Evolutionary conservation across 2,329 filamentous ascomycete genomes (phyloP), one percentile per base, ranked within the genome.

Genomic region (Teratosphaeria pseudoeucalypti): DNA sequence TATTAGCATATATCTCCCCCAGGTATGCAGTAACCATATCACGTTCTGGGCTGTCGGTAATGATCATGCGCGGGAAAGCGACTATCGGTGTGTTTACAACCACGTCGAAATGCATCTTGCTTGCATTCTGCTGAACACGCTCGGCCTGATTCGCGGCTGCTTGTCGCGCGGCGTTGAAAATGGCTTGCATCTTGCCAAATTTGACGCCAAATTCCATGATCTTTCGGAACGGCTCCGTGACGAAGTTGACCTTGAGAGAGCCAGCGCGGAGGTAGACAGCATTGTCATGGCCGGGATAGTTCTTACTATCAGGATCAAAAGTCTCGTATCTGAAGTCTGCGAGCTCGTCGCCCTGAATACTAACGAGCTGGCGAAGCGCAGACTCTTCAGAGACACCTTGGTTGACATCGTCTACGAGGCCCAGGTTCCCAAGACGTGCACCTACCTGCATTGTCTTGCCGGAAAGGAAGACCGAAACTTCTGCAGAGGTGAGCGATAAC

Each of bases 181-280:
- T 88, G 26, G 94, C 92, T 74, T 99, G 94, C 94, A 99, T 99
- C 75, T 95, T 96, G 62, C 95, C 94, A 72, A 99, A 99, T 69
- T 99, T 99, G 72, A 99, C 91, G 52, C 95, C 80, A 74, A 99
- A 99, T 66, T 95, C 90, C 74, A 99, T 90, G 64, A 99, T 97
- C 76, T 97, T 97, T 57, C 94, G 85, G 79, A 97, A 96, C 0
- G 94, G 94, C 73, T 99, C 95, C 62, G 96, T 92, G 3, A 97
- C 77, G 72, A 99, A 99, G 72, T 96, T 97, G 71, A 99, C 81
- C 76, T 95, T 97, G 73, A 99, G 87, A 0, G 94, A 99, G 1
- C 94, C 94, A 19, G 94, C 92, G 39, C 92, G 86, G 11, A 99
- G 79, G 69, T 85, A 95, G 34, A 99, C 85, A 1, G 92, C 92